Evolutionary conservation across 805 yeast species (phyloP).

Genomic region (Starmerella roubikii): DNA sequence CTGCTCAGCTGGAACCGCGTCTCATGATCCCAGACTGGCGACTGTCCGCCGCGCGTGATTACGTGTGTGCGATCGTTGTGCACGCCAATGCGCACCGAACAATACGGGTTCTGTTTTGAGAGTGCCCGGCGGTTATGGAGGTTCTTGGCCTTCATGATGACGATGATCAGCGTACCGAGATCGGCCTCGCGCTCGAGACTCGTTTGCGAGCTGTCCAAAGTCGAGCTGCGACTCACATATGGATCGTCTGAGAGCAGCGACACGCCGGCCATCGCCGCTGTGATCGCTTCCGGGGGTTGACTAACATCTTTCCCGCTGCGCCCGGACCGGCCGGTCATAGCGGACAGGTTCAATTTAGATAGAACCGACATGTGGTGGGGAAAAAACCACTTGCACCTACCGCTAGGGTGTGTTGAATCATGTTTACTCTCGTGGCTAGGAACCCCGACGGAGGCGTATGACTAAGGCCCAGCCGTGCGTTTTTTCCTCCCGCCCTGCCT

Average conservation of each 20-base stretch:
- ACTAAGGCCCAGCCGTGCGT: too few relatives aligned
- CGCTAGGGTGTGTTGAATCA: too few relatives aligned
- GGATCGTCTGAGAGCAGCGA: slow-evolving; percentile 1
- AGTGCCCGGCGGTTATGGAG: slow-evolving; percentile 73
- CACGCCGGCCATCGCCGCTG: background rate
- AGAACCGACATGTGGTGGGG: background rate
- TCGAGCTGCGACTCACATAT: background rate
- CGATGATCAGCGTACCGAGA: slow-evolving; percentile 52
- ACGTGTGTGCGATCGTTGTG: slow-evolving; percentile 67
- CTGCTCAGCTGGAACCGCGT: slow-evolving; percentile 24
- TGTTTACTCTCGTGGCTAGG: too few relatives aligned
- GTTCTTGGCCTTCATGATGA: slow-evolving; percentile 70
- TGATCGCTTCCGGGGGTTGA: background rate
- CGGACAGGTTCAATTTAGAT: background rate
- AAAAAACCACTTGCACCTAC: too few relatives aligned
- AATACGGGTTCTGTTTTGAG: slow-evolving; percentile 90
- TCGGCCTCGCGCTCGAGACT: background rate
- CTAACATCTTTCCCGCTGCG: background rate
- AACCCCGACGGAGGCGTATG: too few relatives aligned
- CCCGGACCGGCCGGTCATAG: background rate
- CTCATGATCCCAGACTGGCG: slow-evolving; percentile 59
- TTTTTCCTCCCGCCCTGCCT: too few relatives aligned
- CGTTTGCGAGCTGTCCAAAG: background rate
- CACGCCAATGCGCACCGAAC: slow-evolving; percentile 67
- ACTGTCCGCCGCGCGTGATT: slow-evolving; percentile 82